Conservation (phyloP, 2,329 filamentous ascomycete species). For the Nothopassalora personata region DNA sequence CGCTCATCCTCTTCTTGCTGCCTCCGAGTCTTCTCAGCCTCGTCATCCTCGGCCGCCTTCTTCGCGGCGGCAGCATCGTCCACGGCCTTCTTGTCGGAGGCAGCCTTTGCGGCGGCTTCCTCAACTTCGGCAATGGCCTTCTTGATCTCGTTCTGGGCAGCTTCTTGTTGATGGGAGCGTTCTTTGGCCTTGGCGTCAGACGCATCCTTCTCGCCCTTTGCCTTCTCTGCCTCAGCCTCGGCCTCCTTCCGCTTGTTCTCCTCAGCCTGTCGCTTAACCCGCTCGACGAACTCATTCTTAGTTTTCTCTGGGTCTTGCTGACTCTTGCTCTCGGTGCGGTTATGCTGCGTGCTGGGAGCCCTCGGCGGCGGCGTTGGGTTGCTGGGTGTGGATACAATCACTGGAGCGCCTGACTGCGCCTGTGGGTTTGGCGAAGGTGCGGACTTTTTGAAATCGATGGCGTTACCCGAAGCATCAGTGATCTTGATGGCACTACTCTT, state of each 20-base stretch:
- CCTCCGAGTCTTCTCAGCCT: constrained; percentile 29
- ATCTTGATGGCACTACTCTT: constrained; percentile 76
- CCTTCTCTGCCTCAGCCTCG: constrained; percentile 48
- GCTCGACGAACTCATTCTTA: constrained; percentile 56
- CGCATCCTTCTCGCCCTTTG: constrained; percentile 44
- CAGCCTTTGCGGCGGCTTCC: constrained; percentile 46
- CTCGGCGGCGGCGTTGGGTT: constrained; percentile 71
- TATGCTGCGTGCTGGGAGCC: constrained; percentile 61
- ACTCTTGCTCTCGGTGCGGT: constrained; percentile 64
- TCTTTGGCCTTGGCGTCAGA: constrained; percentile 47
- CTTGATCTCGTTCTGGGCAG: constrained; percentile 37
- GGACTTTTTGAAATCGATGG: constrained; percentile 59
- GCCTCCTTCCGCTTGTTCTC: constrained; percentile 36
- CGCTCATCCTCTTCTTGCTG: constrained; percentile 40
- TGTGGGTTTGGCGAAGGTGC: constrained; percentile 54
- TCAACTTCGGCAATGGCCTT: constrained; percentile 37
- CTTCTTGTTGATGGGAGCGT: constrained; percentile 18
- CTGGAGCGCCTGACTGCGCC: constrained; percentile 53
- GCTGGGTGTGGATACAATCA: constrained; percentile 66
- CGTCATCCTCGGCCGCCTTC: constrained; percentile 29
- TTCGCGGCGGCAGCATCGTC: constrained; percentile 32
- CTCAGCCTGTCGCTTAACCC: constrained; percentile 54
- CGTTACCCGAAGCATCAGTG: constrained; percentile 75
- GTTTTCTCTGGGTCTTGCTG: constrained; percentile 75
- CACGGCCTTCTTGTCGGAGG: constrained; percentile 33